Evolutionary conservation across 2,329 filamentous ascomycete species (phyloP).

Genomic region (Penicillium sp.): DNA sequence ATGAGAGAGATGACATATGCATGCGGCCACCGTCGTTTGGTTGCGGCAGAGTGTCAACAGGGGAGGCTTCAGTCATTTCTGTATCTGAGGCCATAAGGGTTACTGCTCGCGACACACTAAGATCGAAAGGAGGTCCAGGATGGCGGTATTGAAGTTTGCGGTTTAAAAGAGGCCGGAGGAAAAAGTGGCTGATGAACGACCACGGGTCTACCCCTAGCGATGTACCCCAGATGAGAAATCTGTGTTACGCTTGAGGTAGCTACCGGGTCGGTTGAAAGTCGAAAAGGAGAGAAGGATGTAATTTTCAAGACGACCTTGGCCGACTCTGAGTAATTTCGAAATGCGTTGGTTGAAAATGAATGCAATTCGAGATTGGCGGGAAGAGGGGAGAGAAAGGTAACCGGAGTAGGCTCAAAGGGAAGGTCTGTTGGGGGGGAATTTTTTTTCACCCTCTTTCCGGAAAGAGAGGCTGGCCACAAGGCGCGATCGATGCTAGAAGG

Average conservation of each 20-base stretch:
- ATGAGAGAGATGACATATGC: conserved; percentile 37
- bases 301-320: conserved; percentile 9
- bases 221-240: conserved; percentile 31
- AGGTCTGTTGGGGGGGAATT: neutral
- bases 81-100: conserved; percentile 30
- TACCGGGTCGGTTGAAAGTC: conserved; percentile 19
- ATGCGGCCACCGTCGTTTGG: conserved; percentile 33
- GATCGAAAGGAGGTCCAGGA: conserved; percentile 18
- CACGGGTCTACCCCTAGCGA: conserved; percentile 32
- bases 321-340: conserved; percentile 5
- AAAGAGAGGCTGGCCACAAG: conserved; percentile 8
- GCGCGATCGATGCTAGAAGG: conserved; percentile 3
- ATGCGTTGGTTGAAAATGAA: neutral
- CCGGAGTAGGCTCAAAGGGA: neutral
- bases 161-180: neutral
- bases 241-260: conserved; percentile 34
- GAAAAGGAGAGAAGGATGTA: neutral
- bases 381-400: conserved; percentile 4
- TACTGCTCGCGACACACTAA: conserved; percentile 16
- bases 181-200: conserved; percentile 14
- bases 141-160: conserved; percentile 10
- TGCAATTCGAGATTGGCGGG: conserved; percentile 6
- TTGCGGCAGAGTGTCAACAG: conserved; percentile 34
- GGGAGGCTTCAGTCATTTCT: conserved; percentile 32
- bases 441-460: neutral